A percentile compares a stretch with the other conserved stretches of the same genome.
phyloP scores from a whole-genome alignment of 2,329 filamentous ascomycete species.

The Epichloe sp. region DNA sequence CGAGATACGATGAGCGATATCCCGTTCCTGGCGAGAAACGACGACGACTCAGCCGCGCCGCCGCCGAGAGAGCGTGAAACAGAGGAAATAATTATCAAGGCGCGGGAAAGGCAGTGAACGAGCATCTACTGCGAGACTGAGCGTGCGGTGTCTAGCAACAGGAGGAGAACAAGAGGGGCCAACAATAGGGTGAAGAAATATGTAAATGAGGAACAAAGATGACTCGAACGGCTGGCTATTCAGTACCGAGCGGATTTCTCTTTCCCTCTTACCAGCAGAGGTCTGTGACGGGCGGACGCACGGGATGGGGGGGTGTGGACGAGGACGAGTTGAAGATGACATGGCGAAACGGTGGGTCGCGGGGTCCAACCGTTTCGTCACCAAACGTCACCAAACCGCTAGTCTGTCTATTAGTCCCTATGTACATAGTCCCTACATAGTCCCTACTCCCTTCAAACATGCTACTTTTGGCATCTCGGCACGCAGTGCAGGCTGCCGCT shows the following conservation, averaged over 20 bases:
- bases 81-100: too few relatives aligned
- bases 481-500: background rate
- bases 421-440: too few relatives aligned
- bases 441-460: too few relatives aligned
- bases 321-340: too few relatives aligned
- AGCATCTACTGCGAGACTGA: background rate
- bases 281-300: background rate
- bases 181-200: background rate
- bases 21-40: too few relatives aligned
- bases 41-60: too few relatives aligned
- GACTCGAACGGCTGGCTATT: background rate
- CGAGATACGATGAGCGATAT: too few relatives aligned
- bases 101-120: too few relatives aligned
- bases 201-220: background rate
- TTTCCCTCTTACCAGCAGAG: conserved; percentile 6
- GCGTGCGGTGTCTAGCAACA: background rate
- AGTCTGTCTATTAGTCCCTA: too few relatives aligned
- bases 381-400: too few relatives aligned
- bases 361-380: background rate
- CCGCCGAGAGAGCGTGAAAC: too few relatives aligned
- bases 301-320: background rate
- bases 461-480: background rate
- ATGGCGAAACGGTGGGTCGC: background rate
- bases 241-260: too few relatives aligned
- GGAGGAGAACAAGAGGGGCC: background rate